These are phyloP conservation scores for Myriangium duriaei DNA, from an alignment of 2,329 filamentous ascomycete genomes.

Conservation along the genomic window DNA sequence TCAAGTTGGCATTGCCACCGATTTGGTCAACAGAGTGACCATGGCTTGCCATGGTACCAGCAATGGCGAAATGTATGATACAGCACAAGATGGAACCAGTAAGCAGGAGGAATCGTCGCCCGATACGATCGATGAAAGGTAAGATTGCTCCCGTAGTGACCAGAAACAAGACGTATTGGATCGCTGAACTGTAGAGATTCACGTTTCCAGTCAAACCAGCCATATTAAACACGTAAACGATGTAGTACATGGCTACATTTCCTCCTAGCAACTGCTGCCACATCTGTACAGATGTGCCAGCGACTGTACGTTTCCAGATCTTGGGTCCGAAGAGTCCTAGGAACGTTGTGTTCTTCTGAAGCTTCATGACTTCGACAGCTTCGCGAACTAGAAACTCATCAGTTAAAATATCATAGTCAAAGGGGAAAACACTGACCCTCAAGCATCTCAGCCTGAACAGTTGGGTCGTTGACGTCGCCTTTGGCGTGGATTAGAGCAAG, in stretches of 20 bases:
- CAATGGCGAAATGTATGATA: conserved; percentile 36
- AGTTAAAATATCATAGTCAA: not conserved
- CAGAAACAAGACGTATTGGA: conserved; percentile 32
- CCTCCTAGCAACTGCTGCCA: conserved; percentile 40
- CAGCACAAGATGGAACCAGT: conserved; percentile 31
- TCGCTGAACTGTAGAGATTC: conserved; percentile 28
- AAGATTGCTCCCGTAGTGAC: conserved; percentile 28
- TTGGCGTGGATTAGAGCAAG: conserved; percentile 33
- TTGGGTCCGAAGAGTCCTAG: conserved; percentile 34
- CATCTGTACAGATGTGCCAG: conserved; percentile 43
- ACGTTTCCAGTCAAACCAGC: conserved; percentile 41
- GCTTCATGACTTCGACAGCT: conserved; percentile 26
- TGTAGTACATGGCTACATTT: conserved; percentile 31
- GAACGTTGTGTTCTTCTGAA: conserved; percentile 27
- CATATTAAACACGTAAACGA: conserved; percentile 49
- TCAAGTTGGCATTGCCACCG: conserved; percentile 35
- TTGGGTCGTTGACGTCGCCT: conserved; percentile 31
- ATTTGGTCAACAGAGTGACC: conserved; percentile 31
- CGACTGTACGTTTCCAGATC: conserved; percentile 46
- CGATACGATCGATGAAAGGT: conserved; percentile 28
- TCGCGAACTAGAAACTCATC: conserved; percentile 20
- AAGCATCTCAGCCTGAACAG: conserved; percentile 31
- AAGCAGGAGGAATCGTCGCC: conserved; percentile 27
- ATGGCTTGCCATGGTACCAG: conserved; percentile 30
- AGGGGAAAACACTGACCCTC: not conserved